Conservation (phyloP, 306 rosid genomes). For the Trichosanthes truncata region DNA sequence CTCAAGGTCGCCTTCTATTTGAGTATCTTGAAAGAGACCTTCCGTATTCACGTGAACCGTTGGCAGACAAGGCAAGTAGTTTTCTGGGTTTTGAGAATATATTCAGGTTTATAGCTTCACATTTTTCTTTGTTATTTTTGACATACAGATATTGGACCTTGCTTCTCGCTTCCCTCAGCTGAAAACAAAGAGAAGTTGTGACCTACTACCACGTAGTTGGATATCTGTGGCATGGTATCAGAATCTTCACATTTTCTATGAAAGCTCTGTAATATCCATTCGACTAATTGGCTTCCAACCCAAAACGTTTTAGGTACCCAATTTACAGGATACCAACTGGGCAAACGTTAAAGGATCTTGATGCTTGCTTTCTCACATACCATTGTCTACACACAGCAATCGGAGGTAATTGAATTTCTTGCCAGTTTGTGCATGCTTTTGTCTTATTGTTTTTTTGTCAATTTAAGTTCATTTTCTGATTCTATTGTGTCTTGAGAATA, state of each 20-base stretch:
- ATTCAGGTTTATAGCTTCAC: neutral
- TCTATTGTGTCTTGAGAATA: neutral
- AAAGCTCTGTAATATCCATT: neutral
- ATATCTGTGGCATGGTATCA: constrained; percentile 56
- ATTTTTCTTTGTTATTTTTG: neutral
- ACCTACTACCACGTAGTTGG: constrained; percentile 48
- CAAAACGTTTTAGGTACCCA: constrained; percentile 48
- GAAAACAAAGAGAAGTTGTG: constrained; percentile 35
- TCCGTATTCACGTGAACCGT: constrained; percentile 43
- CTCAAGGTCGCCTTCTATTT: constrained; percentile 25
- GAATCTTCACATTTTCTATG: neutral
- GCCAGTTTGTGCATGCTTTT: neutral
- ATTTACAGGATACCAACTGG: constrained; percentile 49
- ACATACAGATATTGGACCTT: constrained; percentile 30
- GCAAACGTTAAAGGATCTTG: constrained; percentile 33
- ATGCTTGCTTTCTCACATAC: constrained; percentile 52
- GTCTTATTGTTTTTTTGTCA: neutral
- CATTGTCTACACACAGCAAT: constrained; percentile 30
- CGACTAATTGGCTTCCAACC: neutral
- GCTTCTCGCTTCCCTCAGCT: constrained; percentile 39
- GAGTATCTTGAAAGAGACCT: constrained; percentile 36
- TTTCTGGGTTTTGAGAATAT: neutral
- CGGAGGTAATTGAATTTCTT: constrained; percentile 20
- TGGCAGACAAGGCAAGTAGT: constrained; percentile 41
- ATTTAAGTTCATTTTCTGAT: neutral